Evolutionary conservation across 768 basidiomycete genomes (phyloP).

Genomic region (Pulveroboletus ravenelii): DNA sequence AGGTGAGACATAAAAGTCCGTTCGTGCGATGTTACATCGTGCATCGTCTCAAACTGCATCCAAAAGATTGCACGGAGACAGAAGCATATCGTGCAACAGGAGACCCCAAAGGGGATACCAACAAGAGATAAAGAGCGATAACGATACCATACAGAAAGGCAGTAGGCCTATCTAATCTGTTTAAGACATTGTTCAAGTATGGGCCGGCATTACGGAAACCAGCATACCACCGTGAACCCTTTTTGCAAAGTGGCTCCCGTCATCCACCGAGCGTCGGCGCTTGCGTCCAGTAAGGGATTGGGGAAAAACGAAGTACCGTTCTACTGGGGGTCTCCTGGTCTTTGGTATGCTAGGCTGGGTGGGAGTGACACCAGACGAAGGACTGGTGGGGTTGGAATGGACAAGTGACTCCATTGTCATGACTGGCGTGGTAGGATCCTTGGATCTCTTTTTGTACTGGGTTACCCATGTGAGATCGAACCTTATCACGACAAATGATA

Average conservation of each 20-base stretch:
- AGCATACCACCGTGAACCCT: slow-evolving; percentile 15
- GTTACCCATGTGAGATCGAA: slow-evolving; percentile 26
- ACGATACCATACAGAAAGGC: slow-evolving; percentile 26
- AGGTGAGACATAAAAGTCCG: slow-evolving; percentile 7
- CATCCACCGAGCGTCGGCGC: slow-evolving; percentile 26
- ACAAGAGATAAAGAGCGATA: slow-evolving; percentile 18
- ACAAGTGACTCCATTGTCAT: slow-evolving; percentile 65
- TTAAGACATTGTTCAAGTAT: slow-evolving; percentile 11
- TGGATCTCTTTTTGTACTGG: slow-evolving; percentile 56
- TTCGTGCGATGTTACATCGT: neutral
- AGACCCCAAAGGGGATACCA: neutral
- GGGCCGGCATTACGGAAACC: slow-evolving; percentile 12
- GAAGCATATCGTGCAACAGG: neutral
- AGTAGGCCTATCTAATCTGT: slow-evolving; percentile 1
- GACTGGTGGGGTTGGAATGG: slow-evolving; percentile 66
- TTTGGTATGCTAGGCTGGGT: slow-evolving; percentile 15
- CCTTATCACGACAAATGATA: neutral
- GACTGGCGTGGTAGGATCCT: slow-evolving; percentile 30
- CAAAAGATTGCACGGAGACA: neutral
- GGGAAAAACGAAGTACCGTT: slow-evolving; percentile 34
- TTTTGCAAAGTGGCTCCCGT: slow-evolving; percentile 22
- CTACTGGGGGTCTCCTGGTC: slow-evolving; percentile 33
- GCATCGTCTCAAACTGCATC: neutral
- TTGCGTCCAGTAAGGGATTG: slow-evolving; percentile 19
- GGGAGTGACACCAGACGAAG: slow-evolving; percentile 32